These are phyloP conservation scores for Senna siamea DNA, from an alignment of 306 rosid species.

Conservation along the genomic window DNA sequence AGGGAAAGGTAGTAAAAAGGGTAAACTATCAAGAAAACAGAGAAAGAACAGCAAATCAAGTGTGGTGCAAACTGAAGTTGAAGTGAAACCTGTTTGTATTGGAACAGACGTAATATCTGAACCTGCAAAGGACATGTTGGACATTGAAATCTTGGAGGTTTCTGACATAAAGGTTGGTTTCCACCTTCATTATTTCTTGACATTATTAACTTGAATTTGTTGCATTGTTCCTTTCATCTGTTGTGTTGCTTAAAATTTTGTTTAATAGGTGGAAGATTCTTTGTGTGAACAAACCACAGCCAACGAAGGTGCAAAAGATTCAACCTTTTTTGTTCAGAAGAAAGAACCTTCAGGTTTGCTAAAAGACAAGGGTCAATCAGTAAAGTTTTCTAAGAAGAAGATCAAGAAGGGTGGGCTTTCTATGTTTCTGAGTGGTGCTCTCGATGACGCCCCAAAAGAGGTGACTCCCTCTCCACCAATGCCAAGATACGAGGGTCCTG, in stretches of 20 bases:
- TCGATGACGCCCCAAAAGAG: constrained; percentile 65
- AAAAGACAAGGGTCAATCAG: constrained; percentile 45
- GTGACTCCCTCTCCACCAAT: constrained; percentile 58
- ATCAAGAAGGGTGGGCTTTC: constrained; percentile 91
- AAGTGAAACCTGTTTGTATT: constrained; percentile 46
- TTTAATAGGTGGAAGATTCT: constrained; percentile 17
- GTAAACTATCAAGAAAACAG: constrained; percentile 63
- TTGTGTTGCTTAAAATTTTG: constrained; percentile 32
- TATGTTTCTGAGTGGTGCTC: constrained; percentile 94
- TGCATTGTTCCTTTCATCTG: constrained; percentile 26
- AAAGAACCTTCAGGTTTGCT: constrained; percentile 47
- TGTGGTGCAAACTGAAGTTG: constrained; percentile 50
- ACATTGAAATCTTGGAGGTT: constrained; percentile 40
- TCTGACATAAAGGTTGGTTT: constrained; percentile 61
- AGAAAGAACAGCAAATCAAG: constrained; percentile 56
- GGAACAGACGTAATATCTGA: constrained; percentile 48
- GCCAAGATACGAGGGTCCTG: constrained; percentile 77
- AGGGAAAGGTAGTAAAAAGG: constrained; percentile 71
- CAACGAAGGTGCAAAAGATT: constrained; percentile 22
- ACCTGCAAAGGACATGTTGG: constrained; percentile 54
- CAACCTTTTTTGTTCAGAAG: constrained; percentile 41
- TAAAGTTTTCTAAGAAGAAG: constrained; percentile 72
- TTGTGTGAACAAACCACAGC: background rate
- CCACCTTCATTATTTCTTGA: constrained; percentile 7
- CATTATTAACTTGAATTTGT: constrained; percentile 10